These are phyloP conservation scores for Globisporangium recalcitrans DNA, from an alignment of 352 stramenopile species.

Conservation along the genomic window DNA sequence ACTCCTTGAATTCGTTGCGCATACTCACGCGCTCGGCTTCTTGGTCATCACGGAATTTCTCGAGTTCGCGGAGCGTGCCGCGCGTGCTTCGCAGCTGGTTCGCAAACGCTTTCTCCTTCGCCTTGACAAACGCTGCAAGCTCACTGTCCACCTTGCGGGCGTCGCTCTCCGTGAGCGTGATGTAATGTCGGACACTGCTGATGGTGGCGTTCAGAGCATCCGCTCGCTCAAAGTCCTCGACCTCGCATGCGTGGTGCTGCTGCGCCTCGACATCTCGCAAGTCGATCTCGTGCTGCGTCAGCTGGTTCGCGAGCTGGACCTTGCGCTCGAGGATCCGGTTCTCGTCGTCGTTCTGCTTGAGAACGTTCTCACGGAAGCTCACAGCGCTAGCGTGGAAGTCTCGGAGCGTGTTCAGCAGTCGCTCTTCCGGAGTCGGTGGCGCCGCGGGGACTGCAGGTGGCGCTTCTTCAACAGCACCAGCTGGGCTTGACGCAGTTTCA, in stretches of 20 bases:
- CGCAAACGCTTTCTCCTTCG: slow-evolving; percentile 72
- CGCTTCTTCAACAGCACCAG: slow-evolving; percentile 23
- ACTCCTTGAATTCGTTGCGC: slow-evolving; percentile 56
- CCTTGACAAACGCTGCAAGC: slow-evolving; percentile 59
- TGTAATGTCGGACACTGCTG: slow-evolving; percentile 76
- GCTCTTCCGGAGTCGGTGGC: slow-evolving; percentile 54
- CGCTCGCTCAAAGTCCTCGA: slow-evolving; percentile 83
- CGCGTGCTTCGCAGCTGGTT: slow-evolving; percentile 74
- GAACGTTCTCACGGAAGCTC: slow-evolving; percentile 52
- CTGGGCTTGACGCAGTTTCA: slow-evolving; percentile 16
- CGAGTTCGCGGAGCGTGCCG: slow-evolving; percentile 59
- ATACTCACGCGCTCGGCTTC: slow-evolving; percentile 41
- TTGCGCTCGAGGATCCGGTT: slow-evolving; percentile 67
- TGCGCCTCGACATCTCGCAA: slow-evolving; percentile 73
- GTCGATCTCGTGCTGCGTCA: slow-evolving; percentile 81
- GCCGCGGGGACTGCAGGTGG: slow-evolving; percentile 21
- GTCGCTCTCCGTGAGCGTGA: slow-evolving; percentile 76
- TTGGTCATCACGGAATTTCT: slow-evolving; percentile 77
- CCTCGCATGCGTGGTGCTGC: slow-evolving; percentile 71
- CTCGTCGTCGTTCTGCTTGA: slow-evolving; percentile 75
- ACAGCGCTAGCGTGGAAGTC: slow-evolving; percentile 74
- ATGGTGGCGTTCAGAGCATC: slow-evolving; percentile 78
- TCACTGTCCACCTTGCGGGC: slow-evolving; percentile 75
- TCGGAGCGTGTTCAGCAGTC: slow-evolving; percentile 55
- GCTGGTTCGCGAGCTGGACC: slow-evolving; percentile 49